phyloP scores from a whole-genome alignment of 1,139 yeast genomes.

The Geotrichum restrictum region DNA sequence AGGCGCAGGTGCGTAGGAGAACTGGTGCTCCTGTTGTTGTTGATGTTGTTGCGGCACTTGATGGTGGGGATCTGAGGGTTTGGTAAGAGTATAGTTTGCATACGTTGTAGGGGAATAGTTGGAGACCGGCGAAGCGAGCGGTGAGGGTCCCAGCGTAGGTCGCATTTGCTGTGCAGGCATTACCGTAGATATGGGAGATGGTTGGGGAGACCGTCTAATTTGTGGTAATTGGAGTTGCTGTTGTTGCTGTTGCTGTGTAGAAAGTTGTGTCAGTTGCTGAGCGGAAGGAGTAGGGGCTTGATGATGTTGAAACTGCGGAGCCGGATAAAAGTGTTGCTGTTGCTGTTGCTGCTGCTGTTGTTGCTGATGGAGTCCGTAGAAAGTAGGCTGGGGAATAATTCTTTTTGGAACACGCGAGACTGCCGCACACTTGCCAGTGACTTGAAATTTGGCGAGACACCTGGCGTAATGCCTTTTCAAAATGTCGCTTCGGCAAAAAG shows the following conservation, averaged over 20 bases:
- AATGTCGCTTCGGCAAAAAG: slow-evolving; percentile 23
- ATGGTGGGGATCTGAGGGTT: not conserved
- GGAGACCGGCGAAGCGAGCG: slow-evolving; percentile 1
- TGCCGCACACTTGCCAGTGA: slow-evolving; percentile 26
- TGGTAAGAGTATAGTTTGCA: not conserved
- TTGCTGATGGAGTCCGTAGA: not conserved
- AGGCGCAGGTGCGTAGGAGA: not conserved
- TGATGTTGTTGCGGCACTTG: too few relatives aligned
- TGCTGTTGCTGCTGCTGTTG: slow-evolving; percentile 11
- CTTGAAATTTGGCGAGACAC: slow-evolving; percentile 25
- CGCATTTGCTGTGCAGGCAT: not conserved
- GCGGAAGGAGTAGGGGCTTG: not conserved
- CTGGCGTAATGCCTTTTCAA: slow-evolving; percentile 25
- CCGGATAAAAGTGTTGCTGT: not conserved
- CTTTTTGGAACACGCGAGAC: slow-evolving; percentile 27
- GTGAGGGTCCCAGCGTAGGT: not conserved
- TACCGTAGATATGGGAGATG: not conserved
- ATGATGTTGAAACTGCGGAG: slow-evolving; percentile 2
- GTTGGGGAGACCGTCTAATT: not conserved
- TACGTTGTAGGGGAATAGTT: not conserved
- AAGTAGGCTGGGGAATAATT: slow-evolving; percentile 8
- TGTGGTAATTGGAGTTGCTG: slow-evolving; percentile 1
- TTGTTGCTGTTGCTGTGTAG: slow-evolving; percentile 1
- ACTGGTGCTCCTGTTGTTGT: not conserved
- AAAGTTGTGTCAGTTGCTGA: not conserved